Evolutionary conservation across 495 filamentous ascomycete species (phyloP).

Genomic region (Penicillium steckii): DNA sequence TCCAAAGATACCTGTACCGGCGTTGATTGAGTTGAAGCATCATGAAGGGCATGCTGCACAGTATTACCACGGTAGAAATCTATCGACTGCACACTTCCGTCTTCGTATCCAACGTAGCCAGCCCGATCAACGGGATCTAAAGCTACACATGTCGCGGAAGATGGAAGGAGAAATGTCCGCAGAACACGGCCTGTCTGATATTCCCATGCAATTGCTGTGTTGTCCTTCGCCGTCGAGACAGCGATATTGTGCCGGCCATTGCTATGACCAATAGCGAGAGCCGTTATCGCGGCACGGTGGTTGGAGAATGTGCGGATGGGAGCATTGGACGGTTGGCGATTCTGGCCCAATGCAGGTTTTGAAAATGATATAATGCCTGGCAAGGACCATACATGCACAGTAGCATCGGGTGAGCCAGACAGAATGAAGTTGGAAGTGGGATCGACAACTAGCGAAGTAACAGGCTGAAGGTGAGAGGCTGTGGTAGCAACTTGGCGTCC

Average conservation of each 20-base stretch:
- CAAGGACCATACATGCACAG: slow-evolving; percentile 86
- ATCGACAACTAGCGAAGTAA: slow-evolving; percentile 72
- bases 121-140: slow-evolving; percentile 84
- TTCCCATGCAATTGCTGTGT: slow-evolving; percentile 85
- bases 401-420: slow-evolving; percentile 85
- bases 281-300: slow-evolving; percentile 77
- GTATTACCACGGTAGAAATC: slow-evolving; percentile 66
- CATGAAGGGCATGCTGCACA: slow-evolving; percentile 50
- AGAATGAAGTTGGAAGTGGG: slow-evolving; percentile 75
- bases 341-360: slow-evolving; percentile 31
- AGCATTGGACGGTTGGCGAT: slow-evolving; percentile 45
- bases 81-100: slow-evolving; percentile 78
- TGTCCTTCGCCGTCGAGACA: slow-evolving; percentile 76
- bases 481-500: slow-evolving; percentile 87
- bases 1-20: slow-evolving; percentile 57
- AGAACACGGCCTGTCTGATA: slow-evolving; percentile 72
- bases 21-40: slow-evolving; percentile 50
- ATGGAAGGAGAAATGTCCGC: slow-evolving; percentile 75
- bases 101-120: slow-evolving; percentile 77
- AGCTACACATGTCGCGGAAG: slow-evolving; percentile 66
- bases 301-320: slow-evolving; percentile 69
- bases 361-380: slow-evolving; percentile 68
- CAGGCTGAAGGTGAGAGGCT: slow-evolving; percentile 80
- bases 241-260: slow-evolving; percentile 68
- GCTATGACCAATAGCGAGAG: slow-evolving; percentile 65